Base-by-base conservation (phyloP, 2,329 filamentous ascomycete species). In the Cordyceps fumosorosea region DNA sequence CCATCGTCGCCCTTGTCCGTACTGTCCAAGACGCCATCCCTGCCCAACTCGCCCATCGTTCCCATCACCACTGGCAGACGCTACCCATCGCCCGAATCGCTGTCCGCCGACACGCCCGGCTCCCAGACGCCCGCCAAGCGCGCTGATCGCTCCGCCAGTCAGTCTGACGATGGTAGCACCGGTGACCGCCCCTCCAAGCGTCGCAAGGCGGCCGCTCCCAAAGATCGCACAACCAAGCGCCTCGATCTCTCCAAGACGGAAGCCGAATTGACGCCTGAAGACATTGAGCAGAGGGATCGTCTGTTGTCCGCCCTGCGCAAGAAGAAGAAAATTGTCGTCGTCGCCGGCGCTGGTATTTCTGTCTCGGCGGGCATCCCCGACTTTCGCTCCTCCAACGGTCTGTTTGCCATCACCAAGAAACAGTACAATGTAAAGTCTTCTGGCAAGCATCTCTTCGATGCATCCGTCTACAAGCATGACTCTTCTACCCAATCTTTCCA, bases 341-440 rank as follows among this genome's bases (percentile, higher is more conserved):
- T 99, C 73, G 95, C 93, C 53, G 95, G 95, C 63, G 95, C 95
- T 66, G 95, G 95, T 65, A 99, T 99, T 69, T 98, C 95, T 45
- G 95, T 97, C 57, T 93, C 93, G 60, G 93, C 95, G 68, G 95
- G 95, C 65, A 96, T 99, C 69, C 95, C 95, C 69, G 95, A 99
- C 74, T 99, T 99, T 71, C 91, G 95, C 67, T 99, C 95, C 5
- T 88, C 90, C 12, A 89, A 87, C 63, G 95, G 95, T 56, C 84
- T 99, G 3, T 99, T 99, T 76, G 89, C 87, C 63, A 90, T 89
- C 20, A 81, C 96, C 29, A 89, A 90, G 66, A 89, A 85, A 65
- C 89, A 96, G 71, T 91, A 97, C 76, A 96, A 95, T 68, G 81
- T 97, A 65, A 96, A 96, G 73, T 74, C 73, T 5, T 97, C 95